Evolutionary conservation across 805 yeast genomes (phyloP).

Genomic region (Yamadazyma akitaensis): DNA sequence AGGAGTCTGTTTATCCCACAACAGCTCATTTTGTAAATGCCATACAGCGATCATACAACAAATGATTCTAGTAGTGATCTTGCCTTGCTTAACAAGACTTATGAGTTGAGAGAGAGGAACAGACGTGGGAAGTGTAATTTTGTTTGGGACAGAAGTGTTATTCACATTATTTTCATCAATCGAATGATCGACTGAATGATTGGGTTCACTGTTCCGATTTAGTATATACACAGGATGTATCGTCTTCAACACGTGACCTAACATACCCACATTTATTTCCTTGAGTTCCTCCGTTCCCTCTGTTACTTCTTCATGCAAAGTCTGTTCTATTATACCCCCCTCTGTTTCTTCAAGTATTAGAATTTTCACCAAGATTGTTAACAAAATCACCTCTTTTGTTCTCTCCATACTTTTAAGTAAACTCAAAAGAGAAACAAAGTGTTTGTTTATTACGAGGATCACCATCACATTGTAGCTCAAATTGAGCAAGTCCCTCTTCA

Average conservation of each 20-base stretch:
- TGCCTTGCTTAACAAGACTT: constrained; percentile 11
- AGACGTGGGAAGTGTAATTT: not conserved
- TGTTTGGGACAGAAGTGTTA: not conserved
- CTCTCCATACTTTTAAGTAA: constrained; percentile 20
- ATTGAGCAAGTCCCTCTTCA: constrained; percentile 21
- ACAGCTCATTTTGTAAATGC: constrained; percentile 25
- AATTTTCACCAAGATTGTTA: not conserved
- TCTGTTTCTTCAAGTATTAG: not conserved
- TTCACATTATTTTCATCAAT: too few species aligned
- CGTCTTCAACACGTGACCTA: constrained; percentile 4
- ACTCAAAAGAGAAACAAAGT: constrained; percentile 25
- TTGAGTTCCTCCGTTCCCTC: not conserved
- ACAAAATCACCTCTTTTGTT: not conserved
- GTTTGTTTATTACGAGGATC: constrained; percentile 27
- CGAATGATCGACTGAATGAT: not conserved
- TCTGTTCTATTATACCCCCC: not conserved
- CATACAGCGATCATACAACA: constrained; percentile 36
- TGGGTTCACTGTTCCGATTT: not conserved
- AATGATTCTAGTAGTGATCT: constrained; percentile 27
- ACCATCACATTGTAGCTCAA: constrained; percentile 33
- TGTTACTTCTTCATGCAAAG: not conserved
- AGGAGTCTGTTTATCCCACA: constrained; percentile 6
- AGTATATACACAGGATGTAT: constrained; percentile 7
- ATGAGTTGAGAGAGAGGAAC: not conserved
- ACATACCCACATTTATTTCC: not conserved